These are phyloP conservation scores for Cystofilobasidium ferigula DNA, from an alignment of 768 basidiomycete species.

Conservation along the genomic window DNA sequence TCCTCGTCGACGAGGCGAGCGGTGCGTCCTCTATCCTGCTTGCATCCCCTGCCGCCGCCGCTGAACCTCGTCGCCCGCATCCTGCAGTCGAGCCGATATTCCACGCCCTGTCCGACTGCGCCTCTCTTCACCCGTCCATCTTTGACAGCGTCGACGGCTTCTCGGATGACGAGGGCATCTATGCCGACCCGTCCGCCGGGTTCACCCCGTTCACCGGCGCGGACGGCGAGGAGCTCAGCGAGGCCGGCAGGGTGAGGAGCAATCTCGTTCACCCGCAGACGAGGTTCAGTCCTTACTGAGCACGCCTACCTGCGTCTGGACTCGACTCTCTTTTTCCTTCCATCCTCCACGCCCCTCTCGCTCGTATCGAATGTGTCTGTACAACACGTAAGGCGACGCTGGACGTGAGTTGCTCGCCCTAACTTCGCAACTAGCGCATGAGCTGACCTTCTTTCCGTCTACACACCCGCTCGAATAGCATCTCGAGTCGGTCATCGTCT, in stretches of 20 bases:
- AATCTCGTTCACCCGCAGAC: constrained; percentile 59
- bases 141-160: constrained; percentile 25
- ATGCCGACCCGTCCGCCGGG: constrained; percentile 19
- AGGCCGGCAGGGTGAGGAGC: constrained; percentile 88
- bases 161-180: constrained; percentile 29
- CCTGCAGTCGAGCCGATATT: constrained; percentile 68
- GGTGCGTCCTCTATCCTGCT: constrained; percentile 47
- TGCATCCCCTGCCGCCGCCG: background rate
- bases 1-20: constrained; percentile 54
- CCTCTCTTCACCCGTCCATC: constrained; percentile 59
- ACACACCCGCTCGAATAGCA: constrained; percentile 1
- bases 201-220: constrained; percentile 52
- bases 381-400: constrained; percentile 7
- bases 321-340: background rate
- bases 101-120: constrained; percentile 72
- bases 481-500: constrained; percentile 23
- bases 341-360: background rate
- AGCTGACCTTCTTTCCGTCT: background rate
- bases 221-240: constrained; percentile 62
- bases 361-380: background rate
- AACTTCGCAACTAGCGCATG: background rate
- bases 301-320: background rate
- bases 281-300: constrained; percentile 80
- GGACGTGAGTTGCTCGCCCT: constrained; percentile 4
- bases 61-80: background rate